Base-by-base conservation (phyloP, 805 yeast species). In the Sugiyamaella qingdaonensis region DNA sequence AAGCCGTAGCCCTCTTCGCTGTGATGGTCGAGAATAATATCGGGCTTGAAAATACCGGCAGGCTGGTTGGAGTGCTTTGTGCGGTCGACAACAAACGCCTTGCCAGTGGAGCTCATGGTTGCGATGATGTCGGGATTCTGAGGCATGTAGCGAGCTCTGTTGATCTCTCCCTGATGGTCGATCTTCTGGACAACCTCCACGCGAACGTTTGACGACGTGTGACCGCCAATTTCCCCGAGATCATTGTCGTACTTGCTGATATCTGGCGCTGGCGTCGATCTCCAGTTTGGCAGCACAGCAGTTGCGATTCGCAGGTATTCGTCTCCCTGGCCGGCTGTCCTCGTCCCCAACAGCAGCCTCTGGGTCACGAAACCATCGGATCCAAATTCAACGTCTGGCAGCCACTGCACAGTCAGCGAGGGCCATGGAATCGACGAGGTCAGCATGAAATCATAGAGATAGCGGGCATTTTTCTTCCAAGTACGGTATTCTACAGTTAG, bases 41-140 rank as follows among this genome's bases (percentile, higher is more conserved):
- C 85, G 3, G 82, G 82, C 58, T 73, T 73, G 60, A 70, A 70
- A 14, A 53, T 54, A 21, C 68, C 68, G 4, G 69, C 53, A 2
- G 78, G 75, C 41, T 68, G 71, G 10, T 76, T 71, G 1, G 89
- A 77, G 66, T 88, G 95, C 65, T 88, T 89, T 0, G 97, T 90
- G 60, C 94, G 76, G 67, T 91, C 95, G 67, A 84, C 88, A 2
- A 91, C 69, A 49, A 77, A 80, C 10, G 85, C 73, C 11, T 77
- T 72, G 1, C 97, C 97, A 32, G 71, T 66, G 41, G 85, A 80
- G 42, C 86, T 81, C 9, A 83, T 80, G 16, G 89, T 78, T 1
- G 91, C 88, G 4, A 91, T 75, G 4, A 91, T 63, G 62, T 90
- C 94, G 1, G 94, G 94, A 62, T 91, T 91, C 59, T 86, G 92